Evolutionary conservation across 306 rosid genomes (phyloP).

Genomic region (Carpinus viminea): DNA sequence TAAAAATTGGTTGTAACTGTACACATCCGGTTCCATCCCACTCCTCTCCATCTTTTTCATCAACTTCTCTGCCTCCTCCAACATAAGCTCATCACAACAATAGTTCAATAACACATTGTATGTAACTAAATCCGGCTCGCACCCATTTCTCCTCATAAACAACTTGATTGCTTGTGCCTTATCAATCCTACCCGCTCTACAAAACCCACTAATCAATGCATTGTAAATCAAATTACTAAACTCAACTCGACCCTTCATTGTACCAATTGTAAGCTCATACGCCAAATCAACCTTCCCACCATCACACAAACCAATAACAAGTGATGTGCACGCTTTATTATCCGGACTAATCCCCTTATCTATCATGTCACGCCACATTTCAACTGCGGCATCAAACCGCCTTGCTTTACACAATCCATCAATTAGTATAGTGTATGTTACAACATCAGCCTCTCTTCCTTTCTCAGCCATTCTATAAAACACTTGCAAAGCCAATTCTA

Average conservation of each 20-base stretch:
- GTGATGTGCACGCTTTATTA: constrained; percentile 56
- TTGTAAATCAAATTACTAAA: constrained; percentile 61
- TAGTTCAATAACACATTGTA: constrained; percentile 79
- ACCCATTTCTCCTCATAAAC: constrained; percentile 71
- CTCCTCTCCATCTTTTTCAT: constrained; percentile 66
- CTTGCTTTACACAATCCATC: constrained; percentile 66
- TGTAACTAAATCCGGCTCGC: constrained; percentile 80
- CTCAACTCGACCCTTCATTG: constrained; percentile 51
- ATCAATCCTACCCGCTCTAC: constrained; percentile 59
- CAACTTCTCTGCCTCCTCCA: constrained; percentile 62
- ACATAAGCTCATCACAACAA: constrained; percentile 69
- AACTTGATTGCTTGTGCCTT: constrained; percentile 67
- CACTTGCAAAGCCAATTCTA: constrained; percentile 50
- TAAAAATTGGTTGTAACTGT: constrained; percentile 76
- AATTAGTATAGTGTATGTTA: constrained; percentile 62
- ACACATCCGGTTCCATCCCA: constrained; percentile 70
- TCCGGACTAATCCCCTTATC: constrained; percentile 61
- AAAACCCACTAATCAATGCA: constrained; percentile 77
- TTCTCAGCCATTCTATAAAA: constrained; percentile 46
- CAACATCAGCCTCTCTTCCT: constrained; percentile 75
- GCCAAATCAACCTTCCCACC: constrained; percentile 86
- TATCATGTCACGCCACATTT: constrained; percentile 60
- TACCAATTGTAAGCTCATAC: constrained; percentile 68
- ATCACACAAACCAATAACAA: constrained; percentile 76
- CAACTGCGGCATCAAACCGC: constrained; percentile 48